These are phyloP conservation scores for Barnettozyma sucrosica DNA, from an alignment of 805 yeast genomes.

Conservation along the genomic window DNA sequence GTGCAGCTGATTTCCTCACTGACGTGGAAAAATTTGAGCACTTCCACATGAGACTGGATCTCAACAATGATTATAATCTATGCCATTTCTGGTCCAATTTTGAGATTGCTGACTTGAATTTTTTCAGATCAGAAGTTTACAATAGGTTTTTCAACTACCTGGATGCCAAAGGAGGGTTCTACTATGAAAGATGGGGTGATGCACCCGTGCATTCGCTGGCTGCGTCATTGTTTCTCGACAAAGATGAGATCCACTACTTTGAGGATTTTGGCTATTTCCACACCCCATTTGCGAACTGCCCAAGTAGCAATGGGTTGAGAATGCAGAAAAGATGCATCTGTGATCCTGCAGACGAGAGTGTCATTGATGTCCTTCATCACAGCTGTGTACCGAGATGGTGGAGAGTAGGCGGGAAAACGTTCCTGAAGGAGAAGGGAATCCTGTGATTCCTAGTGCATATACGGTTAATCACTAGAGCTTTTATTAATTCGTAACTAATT, in stretches of 20 bases:
- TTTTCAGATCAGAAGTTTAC: constrained; percentile 65
- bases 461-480: not conserved
- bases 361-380: constrained; percentile 38
- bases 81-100: constrained; percentile 90
- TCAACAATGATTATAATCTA: constrained; percentile 53
- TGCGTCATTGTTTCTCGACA: constrained; percentile 51
- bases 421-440: constrained; percentile 37
- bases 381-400: constrained; percentile 76
- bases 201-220: constrained; percentile 86
- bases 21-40: constrained; percentile 41
- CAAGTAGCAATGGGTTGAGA: constrained; percentile 44
- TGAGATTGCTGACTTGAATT: constrained; percentile 66
- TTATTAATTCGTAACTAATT: not conserved
- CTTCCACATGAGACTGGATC: constrained; percentile 27
- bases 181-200: constrained; percentile 92
- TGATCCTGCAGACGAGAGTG: constrained; percentile 38
- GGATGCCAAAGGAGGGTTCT: constrained; percentile 69
- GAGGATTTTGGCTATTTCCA: constrained; percentile 80
- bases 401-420: constrained; percentile 61
- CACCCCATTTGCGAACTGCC: constrained; percentile 61
- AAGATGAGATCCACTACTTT: constrained; percentile 64
- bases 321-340: constrained; percentile 57
- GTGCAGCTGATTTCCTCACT: constrained; percentile 50
- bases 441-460: not conserved
- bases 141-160: constrained; percentile 54